phyloP scores from a whole-genome alignment of 1,284 basidiomycete species.

The Cutaneotrichosporon curvatum region DNA sequence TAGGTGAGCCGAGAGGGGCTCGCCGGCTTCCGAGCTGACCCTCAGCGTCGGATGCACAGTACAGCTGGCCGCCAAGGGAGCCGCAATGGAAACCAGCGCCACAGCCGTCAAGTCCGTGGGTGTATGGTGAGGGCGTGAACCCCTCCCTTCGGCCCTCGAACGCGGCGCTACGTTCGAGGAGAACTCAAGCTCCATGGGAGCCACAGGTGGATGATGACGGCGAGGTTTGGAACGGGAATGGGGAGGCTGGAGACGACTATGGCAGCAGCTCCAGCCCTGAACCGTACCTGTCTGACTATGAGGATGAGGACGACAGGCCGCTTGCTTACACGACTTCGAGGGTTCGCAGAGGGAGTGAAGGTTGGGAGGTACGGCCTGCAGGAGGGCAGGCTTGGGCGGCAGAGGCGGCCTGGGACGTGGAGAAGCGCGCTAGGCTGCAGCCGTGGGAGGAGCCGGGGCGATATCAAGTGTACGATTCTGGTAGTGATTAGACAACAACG shows the following conservation, averaged over 20 bases:
- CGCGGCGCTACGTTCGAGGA: constrained; percentile 50
- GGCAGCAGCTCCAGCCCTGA: constrained; percentile 30
- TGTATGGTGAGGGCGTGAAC: constrained; percentile 68
- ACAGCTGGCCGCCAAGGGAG: constrained; percentile 52
- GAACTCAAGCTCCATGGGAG: constrained; percentile 31
- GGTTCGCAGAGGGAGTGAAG: constrained; percentile 66
- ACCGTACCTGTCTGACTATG: constrained; percentile 45
- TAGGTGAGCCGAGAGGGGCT: not conserved
- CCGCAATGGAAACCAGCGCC: constrained; percentile 35
- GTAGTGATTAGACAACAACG: constrained; percentile 5
- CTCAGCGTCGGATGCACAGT: constrained; percentile 46
- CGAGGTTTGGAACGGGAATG: not conserved
- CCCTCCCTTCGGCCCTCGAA: constrained; percentile 52
- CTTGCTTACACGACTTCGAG: constrained; percentile 12
- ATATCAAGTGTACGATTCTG: constrained; percentile 12
- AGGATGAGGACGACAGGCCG: constrained; percentile 40
- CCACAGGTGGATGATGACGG: constrained; percentile 1
- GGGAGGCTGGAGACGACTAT: constrained; percentile 16
- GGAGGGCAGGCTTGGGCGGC: not conserved
- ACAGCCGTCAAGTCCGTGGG: constrained; percentile 63
- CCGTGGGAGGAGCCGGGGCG: constrained; percentile 18
- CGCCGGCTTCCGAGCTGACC: constrained; percentile 5
- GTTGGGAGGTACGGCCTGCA: constrained; percentile 57
- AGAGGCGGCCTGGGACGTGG: not conserved
- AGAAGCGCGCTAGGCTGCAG: not conserved